Evolutionary conservation across 2,329 filamentous ascomycete species (phyloP).

Genomic region (Diplodia corticola): DNA sequence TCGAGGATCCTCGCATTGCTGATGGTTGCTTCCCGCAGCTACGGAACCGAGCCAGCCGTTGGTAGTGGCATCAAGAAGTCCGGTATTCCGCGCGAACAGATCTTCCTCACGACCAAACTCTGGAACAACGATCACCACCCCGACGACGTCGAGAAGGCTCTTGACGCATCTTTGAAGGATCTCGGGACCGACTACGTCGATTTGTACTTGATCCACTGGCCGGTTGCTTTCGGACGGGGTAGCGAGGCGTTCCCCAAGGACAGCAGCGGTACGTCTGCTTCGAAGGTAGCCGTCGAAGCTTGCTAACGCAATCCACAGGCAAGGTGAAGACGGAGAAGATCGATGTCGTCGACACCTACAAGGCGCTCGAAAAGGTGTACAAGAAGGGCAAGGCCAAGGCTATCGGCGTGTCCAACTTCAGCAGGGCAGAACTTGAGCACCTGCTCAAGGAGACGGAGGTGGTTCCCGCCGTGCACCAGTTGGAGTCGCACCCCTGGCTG

Average conservation of each 20-base stretch:
- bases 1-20: neutral
- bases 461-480: constrained; percentile 51
- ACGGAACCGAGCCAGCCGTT: constrained; percentile 78
- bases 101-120: constrained; percentile 91
- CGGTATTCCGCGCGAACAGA: constrained; percentile 77
- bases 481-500: constrained; percentile 57
- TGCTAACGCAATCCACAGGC: constrained; percentile 51
- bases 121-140: constrained; percentile 87
- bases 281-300: neutral
- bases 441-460: constrained; percentile 48
- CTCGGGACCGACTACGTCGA: constrained; percentile 84
- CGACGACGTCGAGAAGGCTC: constrained; percentile 46
- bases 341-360: constrained; percentile 78
- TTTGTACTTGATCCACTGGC: constrained; percentile 87
- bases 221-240: constrained; percentile 64
- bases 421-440: constrained; percentile 49
- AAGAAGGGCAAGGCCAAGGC: constrained; percentile 66
- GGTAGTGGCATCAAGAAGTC: constrained; percentile 81
- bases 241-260: neutral
- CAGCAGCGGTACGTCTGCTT: constrained; percentile 29
- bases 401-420: constrained; percentile 65
- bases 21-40: constrained; percentile 52
- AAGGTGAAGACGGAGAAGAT: constrained; percentile 65
- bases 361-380: constrained; percentile 74
- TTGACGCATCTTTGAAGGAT: constrained; percentile 49